These are phyloP conservation scores for Cladosporium sp. DNA, from an alignment of 2,329 filamentous ascomycete species.

Conservation along the genomic window DNA sequence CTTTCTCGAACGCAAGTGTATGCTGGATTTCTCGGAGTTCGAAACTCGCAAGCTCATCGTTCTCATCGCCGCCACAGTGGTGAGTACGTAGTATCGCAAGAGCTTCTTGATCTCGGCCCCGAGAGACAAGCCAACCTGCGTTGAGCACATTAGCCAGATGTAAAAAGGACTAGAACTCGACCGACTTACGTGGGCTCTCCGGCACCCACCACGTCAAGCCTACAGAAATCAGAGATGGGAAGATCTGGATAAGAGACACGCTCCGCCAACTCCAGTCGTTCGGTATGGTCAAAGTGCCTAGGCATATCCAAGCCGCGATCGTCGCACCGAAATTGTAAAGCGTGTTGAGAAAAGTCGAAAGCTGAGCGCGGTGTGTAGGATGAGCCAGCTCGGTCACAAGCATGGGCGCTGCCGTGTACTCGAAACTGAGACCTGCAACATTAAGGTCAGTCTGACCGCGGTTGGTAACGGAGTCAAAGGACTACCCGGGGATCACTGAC, in stretches of 20 bases:
- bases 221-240: constrained; percentile 40
- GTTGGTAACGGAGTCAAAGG: background rate
- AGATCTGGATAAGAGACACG: constrained; percentile 46
- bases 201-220: constrained; percentile 45
- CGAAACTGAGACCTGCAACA: constrained; percentile 8
- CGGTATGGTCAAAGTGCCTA: constrained; percentile 35
- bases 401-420: constrained; percentile 31
- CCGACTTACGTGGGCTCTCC: constrained; percentile 36
- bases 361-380: constrained; percentile 40
- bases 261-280: constrained; percentile 45
- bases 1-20: constrained; percentile 39
- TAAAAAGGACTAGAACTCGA: no score
- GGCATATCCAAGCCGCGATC: constrained; percentile 41
- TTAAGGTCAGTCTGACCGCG: no score
- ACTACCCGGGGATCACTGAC: constrained; percentile 9
- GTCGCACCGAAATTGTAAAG: constrained; percentile 39
- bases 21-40: constrained; percentile 45
- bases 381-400: constrained; percentile 34
- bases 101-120: constrained; percentile 46
- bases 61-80: constrained; percentile 41
- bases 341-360: constrained; percentile 39
- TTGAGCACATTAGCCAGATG: background rate
- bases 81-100: constrained; percentile 44
- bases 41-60: constrained; percentile 37
- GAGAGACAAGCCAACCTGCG: constrained; percentile 47